These are phyloP conservation scores for Strigomonas culicis DNA, from an alignment of 208 protist species.

Conservation along the genomic window DNA sequence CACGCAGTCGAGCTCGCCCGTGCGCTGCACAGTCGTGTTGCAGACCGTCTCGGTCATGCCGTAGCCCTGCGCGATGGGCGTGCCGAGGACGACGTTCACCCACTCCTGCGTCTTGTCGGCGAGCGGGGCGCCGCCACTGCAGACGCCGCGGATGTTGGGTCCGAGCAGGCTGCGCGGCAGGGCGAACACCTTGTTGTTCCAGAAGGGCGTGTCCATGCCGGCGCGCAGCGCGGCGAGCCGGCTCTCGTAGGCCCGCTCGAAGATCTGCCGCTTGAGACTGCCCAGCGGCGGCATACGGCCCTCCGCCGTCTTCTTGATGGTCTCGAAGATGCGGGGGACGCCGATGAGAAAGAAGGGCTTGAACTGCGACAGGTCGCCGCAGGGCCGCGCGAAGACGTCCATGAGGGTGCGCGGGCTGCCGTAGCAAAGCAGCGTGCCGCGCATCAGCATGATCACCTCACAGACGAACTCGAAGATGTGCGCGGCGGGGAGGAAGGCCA, in stretches of 20 bases:
- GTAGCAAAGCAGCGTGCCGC: constrained; percentile 70
- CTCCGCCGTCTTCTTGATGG: constrained; percentile 82
- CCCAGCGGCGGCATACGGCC: constrained; percentile 49
- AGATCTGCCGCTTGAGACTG: constrained; percentile 64
- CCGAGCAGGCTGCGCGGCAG: constrained; percentile 52
- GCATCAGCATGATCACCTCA: constrained; percentile 57
- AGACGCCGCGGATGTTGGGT: constrained; percentile 51
- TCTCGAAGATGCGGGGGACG: constrained; percentile 88
- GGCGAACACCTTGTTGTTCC: constrained; percentile 82
- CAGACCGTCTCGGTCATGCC: constrained; percentile 89
- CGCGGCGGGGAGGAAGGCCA: constrained; percentile 87
- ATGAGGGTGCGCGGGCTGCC: constrained; percentile 79
- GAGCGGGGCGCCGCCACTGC: constrained; percentile 82
- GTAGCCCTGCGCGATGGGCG: constrained; percentile 79
- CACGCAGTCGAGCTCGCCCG: constrained; percentile 56
- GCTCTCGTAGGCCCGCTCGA: constrained; percentile 62
- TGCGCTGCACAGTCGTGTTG: constrained; percentile 58
- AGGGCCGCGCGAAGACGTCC: constrained; percentile 55
- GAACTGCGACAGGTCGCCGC: constrained; percentile 74
- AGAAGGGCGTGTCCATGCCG: constrained; percentile 82
- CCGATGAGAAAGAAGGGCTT: constrained; percentile 77
- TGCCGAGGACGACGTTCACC: constrained; percentile 71
- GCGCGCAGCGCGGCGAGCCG: constrained; percentile 55
- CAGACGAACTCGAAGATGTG: constrained; percentile 91
- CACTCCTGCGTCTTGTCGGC: constrained; percentile 80